Base-by-base conservation (phyloP, 75 land plant species). In the Cupressus sempervirens region DNA sequence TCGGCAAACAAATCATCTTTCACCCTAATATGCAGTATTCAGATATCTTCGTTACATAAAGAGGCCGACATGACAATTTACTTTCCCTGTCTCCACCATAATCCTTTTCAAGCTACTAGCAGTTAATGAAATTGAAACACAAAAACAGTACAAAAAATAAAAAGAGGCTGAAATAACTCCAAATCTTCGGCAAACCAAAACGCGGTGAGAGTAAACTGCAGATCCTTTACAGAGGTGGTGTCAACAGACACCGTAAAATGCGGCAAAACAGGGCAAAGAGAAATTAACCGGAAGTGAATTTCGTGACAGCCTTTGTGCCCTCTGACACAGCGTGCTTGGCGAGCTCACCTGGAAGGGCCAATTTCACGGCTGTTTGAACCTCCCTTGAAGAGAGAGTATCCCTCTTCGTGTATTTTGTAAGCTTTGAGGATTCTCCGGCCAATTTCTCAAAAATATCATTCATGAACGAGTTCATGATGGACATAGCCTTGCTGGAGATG, bases 401-500 rank as follows among this genome's bases (percentile, higher is more conserved):
- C 86, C 86, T 88, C 79, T 87, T 83, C 20, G 87, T 83, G 85
- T 93, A 91, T 54, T 86, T 77, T 14, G 87, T 84, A 43, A 95
- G 90, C 83, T 76, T 70, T 9, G 90, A 85, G 2, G 95, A 92
- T 86, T 95, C 96, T 23, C 70, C 86, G 35, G 95, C 93, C 1
- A 95, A 65, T 85, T 92, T 90, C 92, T 95, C 94, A 80, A 95
- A 93, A 87, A 93, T 95, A 81, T 95, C 97, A 45, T 52, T 83
- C 90, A 95, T 91, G 76, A 89, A 89, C 56, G 85, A 86, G 86
- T 94, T 91, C 86, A 95, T 58, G 36, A 94, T 88, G 18, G 87
- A 85, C 95, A 94, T 95, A 41, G 97, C 94, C 89, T 88, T 90
- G 29, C 87, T 81, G 82, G 97, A 95, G 18, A 93, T 86, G 43